Evolutionary conservation across 139 green algal species (phyloP), one percentile per base, ranked within the genome.

Genomic region (Trebouxia sp.): DNA sequence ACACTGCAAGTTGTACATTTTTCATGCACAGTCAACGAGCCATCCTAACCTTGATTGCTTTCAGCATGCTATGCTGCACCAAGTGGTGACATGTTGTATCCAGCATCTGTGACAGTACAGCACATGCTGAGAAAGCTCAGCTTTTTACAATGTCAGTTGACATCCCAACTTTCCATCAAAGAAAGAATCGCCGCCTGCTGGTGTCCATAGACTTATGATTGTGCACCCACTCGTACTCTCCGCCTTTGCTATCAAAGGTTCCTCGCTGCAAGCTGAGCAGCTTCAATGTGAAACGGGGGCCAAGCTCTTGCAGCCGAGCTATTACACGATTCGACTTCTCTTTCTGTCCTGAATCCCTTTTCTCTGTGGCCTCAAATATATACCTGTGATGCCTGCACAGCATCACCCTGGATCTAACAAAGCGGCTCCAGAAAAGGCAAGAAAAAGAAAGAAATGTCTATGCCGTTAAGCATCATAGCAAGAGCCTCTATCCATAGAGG

Each of bases 201-300:
- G 88, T 93, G 76, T 96, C 91, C 91, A 94, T 93, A 65, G 87
- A 89, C 82, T 94, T 97, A 70, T 91, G 86, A 76, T 94, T 97
- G 76, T 91, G 85, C 58, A 96, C 76, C 92, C 93, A 99, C 81
- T 99, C 97, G 86, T 95, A 99, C 86, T 99, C 97, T 22, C 96
- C 97, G n/a, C 87, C 83, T 83, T 94, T 96, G 48, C 80, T 91
- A 85, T 99, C 92, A 82, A 99, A 98, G 3, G 95, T 98, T 76
- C 97, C 96, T 82, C 94, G 94, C 89, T 99, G 96, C 80, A 99
- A 45, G 76, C 83, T 94, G 55, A 87, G 75, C 80, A 99, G 89
- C 86, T 93, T 94, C 43, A 99, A 89, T 3, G 97, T 99, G 87
- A 99, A 99, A 35, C 97, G 91, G 0, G 97, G 97, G 0, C 97